Evolutionary conservation across 805 yeast genomes (phyloP).

Genomic region (Pichia heedii): DNA sequence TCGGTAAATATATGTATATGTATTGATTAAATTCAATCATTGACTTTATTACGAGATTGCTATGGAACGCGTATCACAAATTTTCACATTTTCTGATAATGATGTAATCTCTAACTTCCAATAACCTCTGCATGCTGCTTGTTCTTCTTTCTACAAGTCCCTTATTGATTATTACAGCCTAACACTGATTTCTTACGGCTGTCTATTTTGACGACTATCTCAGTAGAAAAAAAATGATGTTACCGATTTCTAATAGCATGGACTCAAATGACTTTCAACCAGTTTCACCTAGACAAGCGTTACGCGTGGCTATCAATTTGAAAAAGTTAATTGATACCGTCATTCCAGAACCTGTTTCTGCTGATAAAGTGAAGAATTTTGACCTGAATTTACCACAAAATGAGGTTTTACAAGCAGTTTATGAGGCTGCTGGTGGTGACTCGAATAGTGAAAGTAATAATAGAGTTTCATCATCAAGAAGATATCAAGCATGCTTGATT

Average conservation of each 20-base stretch:
- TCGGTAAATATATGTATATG: too few relatives aligned
- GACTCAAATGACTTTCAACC: slow-evolving; percentile 27
- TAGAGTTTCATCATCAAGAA: slow-evolving; percentile 43
- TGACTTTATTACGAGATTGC: too few relatives aligned
- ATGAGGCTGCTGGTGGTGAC: slow-evolving; percentile 73
- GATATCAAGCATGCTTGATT: slow-evolving; percentile 59
- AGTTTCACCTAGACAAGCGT: slow-evolving; percentile 59
- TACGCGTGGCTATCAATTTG: slow-evolving; percentile 63
- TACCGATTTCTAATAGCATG: slow-evolving; percentile 23
- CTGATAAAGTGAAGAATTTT: slow-evolving; percentile 37
- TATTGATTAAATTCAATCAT: too few relatives aligned
- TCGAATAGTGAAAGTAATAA: slow-evolving; percentile 55
- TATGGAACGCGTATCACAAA: too few relatives aligned
- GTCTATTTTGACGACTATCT: background rate
- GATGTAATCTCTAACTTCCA: too few relatives aligned
- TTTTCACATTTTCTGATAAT: too few relatives aligned
- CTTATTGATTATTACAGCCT: too few relatives aligned
- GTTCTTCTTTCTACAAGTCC: too few relatives aligned
- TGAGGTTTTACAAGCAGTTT: slow-evolving; percentile 49
- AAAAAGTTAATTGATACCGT: slow-evolving; percentile 64
- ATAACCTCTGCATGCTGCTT: too few relatives aligned
- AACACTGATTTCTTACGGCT: too few relatives aligned
- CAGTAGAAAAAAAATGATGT: slow-evolving; percentile 1
- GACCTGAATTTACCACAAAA: slow-evolving; percentile 53
- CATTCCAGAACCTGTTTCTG: slow-evolving; percentile 56